Base-by-base conservation (phyloP, 1,139 yeast species). In the Eremothecium coryli region DNA sequence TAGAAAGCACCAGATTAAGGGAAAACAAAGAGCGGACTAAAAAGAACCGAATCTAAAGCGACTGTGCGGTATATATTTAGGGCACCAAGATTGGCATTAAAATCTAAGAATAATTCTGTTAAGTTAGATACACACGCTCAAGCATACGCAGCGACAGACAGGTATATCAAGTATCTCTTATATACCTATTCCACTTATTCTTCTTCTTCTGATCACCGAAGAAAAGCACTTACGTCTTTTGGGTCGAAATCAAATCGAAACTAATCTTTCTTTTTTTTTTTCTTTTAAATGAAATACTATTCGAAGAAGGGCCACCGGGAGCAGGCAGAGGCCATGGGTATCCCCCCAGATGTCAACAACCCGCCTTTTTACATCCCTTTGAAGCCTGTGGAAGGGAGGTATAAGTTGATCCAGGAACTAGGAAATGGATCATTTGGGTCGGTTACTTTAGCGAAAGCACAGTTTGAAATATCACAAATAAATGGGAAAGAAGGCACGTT, bases 341-440 rank as follows among this genome's bases (percentile, higher is more conserved):
- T 49, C 1, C 68, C 66, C 4, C 52, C 58, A 6, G 66, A 63
- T 42, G 32, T 63, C 21, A 40, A 55, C 29, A 41, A 40, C 33
- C 68, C 68, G 3, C 68, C 68, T 1, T 43, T 50, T 18, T 53
- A 52, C 33, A 50, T 64, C n/a, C 71, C 73, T 0, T 45, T 73
- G n/a, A 62, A 61, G 34, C 52, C 70, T 2, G 60, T 68, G 37
- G 51, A 53, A 8, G 56, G 58, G 3, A 62, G 72, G 36, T 82
- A 76, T 52, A 69, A 65, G 37, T 45, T 65, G 4, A 62, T 80
- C 8, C 65, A 70, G 32, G 65, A 63, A 33, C 60, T 82, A 39
- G 94, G 94, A 0, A 71, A 69, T 40, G 94, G 94, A 1, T 76
- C 88, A 35, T 82, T 82, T 64, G 94, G 94, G 0, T 62, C 71